phyloP scores from a whole-genome alignment of 2,329 filamentous ascomycete species.

The Dothidotthia symphoricarpi region DNA sequence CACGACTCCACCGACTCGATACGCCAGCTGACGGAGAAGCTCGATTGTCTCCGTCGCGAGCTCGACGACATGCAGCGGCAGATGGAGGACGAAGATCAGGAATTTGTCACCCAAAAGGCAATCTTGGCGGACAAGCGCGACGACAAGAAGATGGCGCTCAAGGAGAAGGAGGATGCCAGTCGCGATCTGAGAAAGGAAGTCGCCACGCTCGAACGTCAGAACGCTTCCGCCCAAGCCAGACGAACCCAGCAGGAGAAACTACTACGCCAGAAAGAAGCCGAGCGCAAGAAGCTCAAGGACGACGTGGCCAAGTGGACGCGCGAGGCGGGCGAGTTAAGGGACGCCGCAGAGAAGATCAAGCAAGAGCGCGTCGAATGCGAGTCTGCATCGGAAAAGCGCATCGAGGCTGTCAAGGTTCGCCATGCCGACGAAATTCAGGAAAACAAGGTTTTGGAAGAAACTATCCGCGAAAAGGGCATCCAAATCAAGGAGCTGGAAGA shows the following conservation, averaged over 20 bases:
- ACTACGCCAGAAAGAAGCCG: conserved; percentile 66
- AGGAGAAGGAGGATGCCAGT: conserved; percentile 88
- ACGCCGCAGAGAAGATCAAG: conserved; percentile 52
- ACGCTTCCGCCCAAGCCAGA: conserved; percentile 75
- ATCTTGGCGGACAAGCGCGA: conserved; percentile 73
- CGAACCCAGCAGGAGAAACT: conserved; percentile 74
- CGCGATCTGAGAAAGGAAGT: conserved; percentile 80
- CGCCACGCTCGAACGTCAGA: conserved; percentile 74
- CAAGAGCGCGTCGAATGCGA: conserved; percentile 41
- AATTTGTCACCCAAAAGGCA: conserved; percentile 47
- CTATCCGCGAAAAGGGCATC: conserved; percentile 68
- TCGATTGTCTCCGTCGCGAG: conserved; percentile 78
- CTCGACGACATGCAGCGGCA: conserved; percentile 74
- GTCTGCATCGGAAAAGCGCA: conserved; percentile 39
- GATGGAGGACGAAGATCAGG: conserved; percentile 60
- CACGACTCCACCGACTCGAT: conserved; percentile 50
- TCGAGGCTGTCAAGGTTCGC: conserved; percentile 44
- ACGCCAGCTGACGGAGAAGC: conserved; percentile 74
- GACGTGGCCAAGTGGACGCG: conserved; percentile 68
- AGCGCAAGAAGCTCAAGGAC: conserved; percentile 67
- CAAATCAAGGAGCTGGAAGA: conserved; percentile 73
- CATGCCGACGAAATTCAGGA: conserved; percentile 44
- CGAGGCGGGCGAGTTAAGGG: conserved; percentile 57
- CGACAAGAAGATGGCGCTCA: conserved; percentile 71
- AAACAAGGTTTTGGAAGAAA: conserved; percentile 66